These are phyloP conservation scores for Hypoxylon cercidicola DNA, from an alignment of 495 filamentous ascomycete species.

Conservation along the genomic window DNA sequence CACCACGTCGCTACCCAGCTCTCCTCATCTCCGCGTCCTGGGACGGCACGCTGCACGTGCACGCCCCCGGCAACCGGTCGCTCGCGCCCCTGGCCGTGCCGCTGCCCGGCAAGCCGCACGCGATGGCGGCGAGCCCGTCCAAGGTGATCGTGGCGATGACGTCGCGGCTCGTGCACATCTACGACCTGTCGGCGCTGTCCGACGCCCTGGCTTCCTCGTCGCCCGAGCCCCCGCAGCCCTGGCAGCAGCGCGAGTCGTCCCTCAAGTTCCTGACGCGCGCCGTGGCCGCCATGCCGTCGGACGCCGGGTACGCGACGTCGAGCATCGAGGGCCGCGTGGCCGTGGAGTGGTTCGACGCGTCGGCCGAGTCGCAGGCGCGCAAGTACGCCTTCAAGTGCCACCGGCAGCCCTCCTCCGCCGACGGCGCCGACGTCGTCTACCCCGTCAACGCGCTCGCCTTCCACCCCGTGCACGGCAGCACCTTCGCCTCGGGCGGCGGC, in stretches of 20 bases:
- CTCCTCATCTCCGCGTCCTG: conserved; percentile 90
- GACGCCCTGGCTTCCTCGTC: conserved; percentile 60
- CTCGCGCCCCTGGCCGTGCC: conserved; percentile 65
- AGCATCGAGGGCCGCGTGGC: conserved; percentile 94
- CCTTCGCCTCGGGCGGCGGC: conserved; percentile 92
- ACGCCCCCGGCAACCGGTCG: conserved; percentile 63
- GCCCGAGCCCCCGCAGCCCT: conserved; percentile 70
- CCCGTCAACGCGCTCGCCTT: conserved; percentile 95
- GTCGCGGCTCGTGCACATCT: conserved; percentile 89
- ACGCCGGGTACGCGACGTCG: conserved; percentile 86
- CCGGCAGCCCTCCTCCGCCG: conserved; percentile 67
- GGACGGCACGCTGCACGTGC: conserved; percentile 90
- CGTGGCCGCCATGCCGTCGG: conserved; percentile 96
- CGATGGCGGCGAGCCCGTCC: conserved; percentile 79
- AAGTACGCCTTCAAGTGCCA: conserved; percentile 99
- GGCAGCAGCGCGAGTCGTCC: conserved; percentile 89
- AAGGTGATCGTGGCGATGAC: conserved; percentile 96
- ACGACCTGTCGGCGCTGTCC: conserved; percentile 79
- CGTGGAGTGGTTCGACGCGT: conserved; percentile 97
- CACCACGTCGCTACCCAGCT: conserved; percentile 41
- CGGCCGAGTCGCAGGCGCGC: conserved; percentile 80
- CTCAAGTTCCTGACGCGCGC: conserved; percentile 96
- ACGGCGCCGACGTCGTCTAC: conserved; percentile 80
- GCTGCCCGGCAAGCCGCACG: conserved; percentile 87
- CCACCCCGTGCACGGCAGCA: conserved; percentile 83